A percentile compares a stretch with the other conserved stretches of the same genome.
Conservation (phyloP, 164 flowering plant species). For the Saururus chinensis region DNA sequence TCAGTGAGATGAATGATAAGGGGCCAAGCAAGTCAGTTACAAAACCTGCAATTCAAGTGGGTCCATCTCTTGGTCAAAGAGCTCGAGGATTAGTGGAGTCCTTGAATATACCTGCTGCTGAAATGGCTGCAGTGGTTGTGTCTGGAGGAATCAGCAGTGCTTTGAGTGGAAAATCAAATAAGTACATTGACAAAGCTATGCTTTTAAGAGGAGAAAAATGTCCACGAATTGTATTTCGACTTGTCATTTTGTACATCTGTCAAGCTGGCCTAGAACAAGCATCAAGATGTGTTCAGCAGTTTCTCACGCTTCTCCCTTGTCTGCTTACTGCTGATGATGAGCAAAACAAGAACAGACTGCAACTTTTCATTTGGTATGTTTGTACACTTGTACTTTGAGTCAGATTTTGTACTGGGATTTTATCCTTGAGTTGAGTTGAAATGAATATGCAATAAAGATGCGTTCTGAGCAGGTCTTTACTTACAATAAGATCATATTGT, state of each 20-base stretch:
- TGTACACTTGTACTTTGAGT: not conserved
- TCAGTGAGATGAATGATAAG: slow-evolving; percentile 75
- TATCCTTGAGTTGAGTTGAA: slow-evolving; percentile 4
- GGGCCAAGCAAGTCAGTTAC: slow-evolving; percentile 57
- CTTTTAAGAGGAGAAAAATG: slow-evolving; percentile 84
- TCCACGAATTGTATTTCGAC: slow-evolving; percentile 73
- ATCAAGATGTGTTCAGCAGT: slow-evolving; percentile 73
- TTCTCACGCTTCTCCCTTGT: slow-evolving; percentile 68
- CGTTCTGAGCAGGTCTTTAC: slow-evolving; percentile 52
- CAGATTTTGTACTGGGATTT: not conserved
- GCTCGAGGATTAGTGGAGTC: slow-evolving; percentile 99
- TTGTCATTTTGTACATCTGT: slow-evolving; percentile 70
- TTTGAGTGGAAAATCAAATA: slow-evolving; percentile 71
- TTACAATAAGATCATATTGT: slow-evolving; percentile 61
- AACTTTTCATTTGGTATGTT: slow-evolving; percentile 79
- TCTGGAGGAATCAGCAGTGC: slow-evolving; percentile 95
- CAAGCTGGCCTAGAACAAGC: slow-evolving; percentile 70
- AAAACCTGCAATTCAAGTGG: slow-evolving; percentile 42
- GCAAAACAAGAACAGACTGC: slow-evolving; percentile 79
- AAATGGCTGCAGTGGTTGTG: slow-evolving; percentile 99
- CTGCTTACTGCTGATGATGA: slow-evolving; percentile 84
- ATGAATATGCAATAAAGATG: not conserved
- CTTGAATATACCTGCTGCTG: slow-evolving; percentile 95
- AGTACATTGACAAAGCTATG: slow-evolving; percentile 84
- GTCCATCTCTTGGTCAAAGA: slow-evolving; percentile 91